Evolutionary conservation across 1,284 basidiomycete genomes (phyloP), one percentile per base, ranked within the genome.

Genomic region (Cutaneotrichosporon cavernicola): DNA sequence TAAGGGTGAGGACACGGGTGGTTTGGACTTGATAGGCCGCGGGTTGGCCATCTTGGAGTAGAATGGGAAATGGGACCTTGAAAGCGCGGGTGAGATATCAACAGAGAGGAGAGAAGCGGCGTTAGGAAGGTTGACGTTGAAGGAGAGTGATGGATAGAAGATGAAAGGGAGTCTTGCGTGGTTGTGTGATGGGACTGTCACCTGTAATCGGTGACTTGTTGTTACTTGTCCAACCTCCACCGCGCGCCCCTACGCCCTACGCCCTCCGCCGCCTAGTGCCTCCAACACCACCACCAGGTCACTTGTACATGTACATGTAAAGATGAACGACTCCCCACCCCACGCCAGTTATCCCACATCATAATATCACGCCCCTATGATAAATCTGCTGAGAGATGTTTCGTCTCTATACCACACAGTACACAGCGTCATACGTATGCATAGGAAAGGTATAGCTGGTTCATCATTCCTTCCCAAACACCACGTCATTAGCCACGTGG

Each of bases 191-290:
- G 26, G 26, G 26, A 26, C 26, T 26, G 26, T 26, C 26, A 26
- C 26, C 26, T 26, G 26, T 26, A 26, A 26, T 26, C 26, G 26
- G 1, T 26, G 26, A 26, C 26, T 49, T 26, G 47, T 49, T 49
- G 47, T 49, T 8, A 36, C 34, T 49, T n/a, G 21, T 49, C 40
- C 26, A 26, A 49, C 47, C 47, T 49, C 47, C 47, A 49, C 47
- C 47, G 13, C 21, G 47, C 47, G 47, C 21, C 47, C 26, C 26
- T 26, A 26, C 26, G 26, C 26, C 26, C 26, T 26, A 26, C 26
- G 26, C 26, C 26, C 26, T 26, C 1, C 3, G 26, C 26, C 26
- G 3, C 26, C 26, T 26, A 26, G 26, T 36, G 36, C 36, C 36
- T 36, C 9, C 5, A 36, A 10, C 36, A 36, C 26, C 26, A 26